Conservation (phyloP, 306 rosid species). For the Quillaja saponaria region DNA sequence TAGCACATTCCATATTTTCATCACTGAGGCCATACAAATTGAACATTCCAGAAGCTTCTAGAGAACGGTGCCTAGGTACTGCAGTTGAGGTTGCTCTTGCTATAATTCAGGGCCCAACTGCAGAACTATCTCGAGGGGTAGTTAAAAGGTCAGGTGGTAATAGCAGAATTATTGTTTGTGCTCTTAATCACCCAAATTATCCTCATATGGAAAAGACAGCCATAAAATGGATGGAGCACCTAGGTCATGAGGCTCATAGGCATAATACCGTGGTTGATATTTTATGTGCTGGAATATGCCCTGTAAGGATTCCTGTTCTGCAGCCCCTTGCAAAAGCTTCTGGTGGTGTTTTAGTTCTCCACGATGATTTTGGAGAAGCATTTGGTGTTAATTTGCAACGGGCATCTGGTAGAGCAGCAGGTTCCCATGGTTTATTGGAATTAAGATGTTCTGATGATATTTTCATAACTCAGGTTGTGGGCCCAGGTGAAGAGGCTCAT, state of each 20-base stretch:
- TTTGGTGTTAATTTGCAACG: constrained; percentile 98
- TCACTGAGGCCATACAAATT: constrained; percentile 80
- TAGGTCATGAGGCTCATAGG: constrained; percentile 81
- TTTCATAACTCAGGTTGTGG: constrained; percentile 78
- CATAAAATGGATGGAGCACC: constrained; percentile 86
- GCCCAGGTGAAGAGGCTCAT: constrained; percentile 96
- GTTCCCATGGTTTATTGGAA: constrained; percentile 83
- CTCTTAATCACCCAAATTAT: constrained; percentile 89
- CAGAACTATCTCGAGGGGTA: constrained; percentile 85
- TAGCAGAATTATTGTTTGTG: constrained; percentile 88
- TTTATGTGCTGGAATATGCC: constrained; percentile 98
- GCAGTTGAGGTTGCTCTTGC: constrained; percentile 98
- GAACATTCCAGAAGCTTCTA: constrained; percentile 78
- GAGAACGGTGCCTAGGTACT: constrained; percentile 93
- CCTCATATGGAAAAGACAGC: constrained; percentile 93
- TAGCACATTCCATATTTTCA: constrained; percentile 89
- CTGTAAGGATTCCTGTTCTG: constrained; percentile 88
- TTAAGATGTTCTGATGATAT: constrained; percentile 82
- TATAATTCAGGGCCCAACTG: constrained; percentile 91
- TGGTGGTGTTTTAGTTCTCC: constrained; percentile 94
- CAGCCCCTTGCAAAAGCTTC: constrained; percentile 97
- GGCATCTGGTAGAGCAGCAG: constrained; percentile 92
- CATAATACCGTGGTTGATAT: constrained; percentile 79
- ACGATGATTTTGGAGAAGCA: constrained; percentile 99
- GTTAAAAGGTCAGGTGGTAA: constrained; percentile 85